A percentile compares a stretch with the other conserved stretches of the same genome.
Evolutionary conservation across 225 moss, liverwort and hornwort species (phyloP).

Genomic region (Lunularia cruciata): DNA sequence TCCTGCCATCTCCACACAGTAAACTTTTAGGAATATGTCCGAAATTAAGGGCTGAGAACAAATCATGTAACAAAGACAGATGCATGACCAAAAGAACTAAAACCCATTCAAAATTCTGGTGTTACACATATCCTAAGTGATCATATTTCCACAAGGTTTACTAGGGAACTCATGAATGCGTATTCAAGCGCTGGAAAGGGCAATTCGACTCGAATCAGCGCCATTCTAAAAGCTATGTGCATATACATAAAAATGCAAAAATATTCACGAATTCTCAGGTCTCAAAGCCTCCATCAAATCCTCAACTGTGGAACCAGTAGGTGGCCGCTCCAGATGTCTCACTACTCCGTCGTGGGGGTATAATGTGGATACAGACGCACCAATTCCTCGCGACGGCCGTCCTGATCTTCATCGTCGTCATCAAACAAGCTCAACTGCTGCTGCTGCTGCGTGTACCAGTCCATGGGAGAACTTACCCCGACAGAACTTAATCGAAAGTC

Average conservation of each 20-base stretch:
- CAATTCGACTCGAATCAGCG: too few species aligned
- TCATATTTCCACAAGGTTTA: too few species aligned
- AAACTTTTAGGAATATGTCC: neutral
- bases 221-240: neutral
- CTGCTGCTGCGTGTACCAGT: conserved; percentile 42
- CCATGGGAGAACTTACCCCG: too few species aligned
- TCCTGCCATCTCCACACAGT: conserved; percentile 49
- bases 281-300: neutral
- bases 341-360: neutral
- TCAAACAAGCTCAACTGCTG: conserved; percentile 27
- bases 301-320: too few species aligned
- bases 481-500: too few species aligned
- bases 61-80: neutral
- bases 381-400: conserved; percentile 33
- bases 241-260: neutral
- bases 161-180: too few species aligned
- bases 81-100: neutral
- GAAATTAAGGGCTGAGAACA: neutral
- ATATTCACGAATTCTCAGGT: neutral
- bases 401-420: conserved; percentile 52
- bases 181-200: too few species aligned
- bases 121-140: too few species aligned
- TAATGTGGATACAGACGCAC: conserved; percentile 12
- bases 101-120: neutral
- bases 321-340: neutral